phyloP scores from a whole-genome alignment of 2,329 filamentous ascomycete genomes.

The Ophidiomyces ophidiicola region DNA sequence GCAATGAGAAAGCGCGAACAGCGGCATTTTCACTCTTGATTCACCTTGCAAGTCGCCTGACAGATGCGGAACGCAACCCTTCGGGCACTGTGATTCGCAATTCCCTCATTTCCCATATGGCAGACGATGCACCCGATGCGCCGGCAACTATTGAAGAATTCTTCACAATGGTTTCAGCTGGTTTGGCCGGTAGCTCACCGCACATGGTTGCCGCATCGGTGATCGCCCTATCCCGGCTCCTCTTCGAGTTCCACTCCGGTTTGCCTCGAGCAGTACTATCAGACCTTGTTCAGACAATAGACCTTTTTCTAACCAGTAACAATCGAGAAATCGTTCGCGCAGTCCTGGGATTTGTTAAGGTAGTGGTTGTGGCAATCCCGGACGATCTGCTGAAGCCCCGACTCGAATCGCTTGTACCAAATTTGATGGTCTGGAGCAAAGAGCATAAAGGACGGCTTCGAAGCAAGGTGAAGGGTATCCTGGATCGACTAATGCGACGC shows the following conservation, averaged over 20 bases:
- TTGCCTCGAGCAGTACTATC: slow-evolving; percentile 58
- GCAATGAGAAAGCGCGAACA: slow-evolving; percentile 86
- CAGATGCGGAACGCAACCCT: slow-evolving; percentile 44
- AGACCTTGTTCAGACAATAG: slow-evolving; percentile 87
- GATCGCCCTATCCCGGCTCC: slow-evolving; percentile 80
- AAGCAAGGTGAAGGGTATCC: slow-evolving; percentile 93
- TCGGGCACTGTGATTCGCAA: slow-evolving; percentile 67
- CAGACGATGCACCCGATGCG: slow-evolving; percentile 61
- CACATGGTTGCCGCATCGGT: slow-evolving; percentile 98
- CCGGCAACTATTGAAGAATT: slow-evolving; percentile 83
- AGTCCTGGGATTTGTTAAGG: slow-evolving; percentile 91
- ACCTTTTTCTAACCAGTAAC: slow-evolving; percentile 89
- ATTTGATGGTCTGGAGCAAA: slow-evolving; percentile 89
- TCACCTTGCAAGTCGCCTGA: slow-evolving; percentile 73
- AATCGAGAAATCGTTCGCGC: slow-evolving; percentile 94
- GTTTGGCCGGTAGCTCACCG: slow-evolving; percentile 79
- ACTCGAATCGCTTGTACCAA: slow-evolving; percentile 66
- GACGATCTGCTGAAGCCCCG: slow-evolving; percentile 66
- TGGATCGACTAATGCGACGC: slow-evolving; percentile 84
- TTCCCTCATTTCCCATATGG: slow-evolving; percentile 77
- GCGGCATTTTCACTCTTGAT: slow-evolving; percentile 84
- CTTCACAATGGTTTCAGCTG: slow-evolving; percentile 95
- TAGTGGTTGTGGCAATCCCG: slow-evolving; percentile 78
- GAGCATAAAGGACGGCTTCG: slow-evolving; percentile 98
- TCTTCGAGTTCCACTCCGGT: slow-evolving; percentile 74